phyloP scores from a whole-genome alignment of 1,139 yeast species.

The Kodamaea fungicola region DNA sequence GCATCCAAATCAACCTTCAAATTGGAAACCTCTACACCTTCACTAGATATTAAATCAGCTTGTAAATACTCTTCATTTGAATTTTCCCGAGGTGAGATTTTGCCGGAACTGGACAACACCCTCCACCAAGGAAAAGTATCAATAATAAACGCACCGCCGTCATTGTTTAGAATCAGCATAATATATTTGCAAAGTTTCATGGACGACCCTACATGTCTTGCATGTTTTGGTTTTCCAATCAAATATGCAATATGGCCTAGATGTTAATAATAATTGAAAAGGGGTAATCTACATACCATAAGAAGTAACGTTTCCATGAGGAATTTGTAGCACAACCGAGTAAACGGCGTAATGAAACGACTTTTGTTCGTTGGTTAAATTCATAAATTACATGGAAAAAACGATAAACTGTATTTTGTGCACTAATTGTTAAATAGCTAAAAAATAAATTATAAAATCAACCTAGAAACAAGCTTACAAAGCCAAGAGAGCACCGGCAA shows the following conservation, averaged over 20 bases:
- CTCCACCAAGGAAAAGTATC: slow-evolving; percentile 77
- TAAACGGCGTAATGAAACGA: slow-evolving; percentile 64
- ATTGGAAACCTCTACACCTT: slow-evolving; percentile 45
- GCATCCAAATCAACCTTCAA: slow-evolving; percentile 41
- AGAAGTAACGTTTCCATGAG: slow-evolving; percentile 63
- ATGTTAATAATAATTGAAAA: slow-evolving; percentile 9
- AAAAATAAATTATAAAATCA: slow-evolving; percentile 1
- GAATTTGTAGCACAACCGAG: slow-evolving; percentile 50
- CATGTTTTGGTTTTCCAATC: slow-evolving; percentile 58
- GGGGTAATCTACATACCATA: slow-evolving; percentile 42
- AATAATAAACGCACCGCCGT: slow-evolving; percentile 13
- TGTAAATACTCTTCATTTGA: slow-evolving; percentile 46
- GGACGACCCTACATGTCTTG: slow-evolving; percentile 73
- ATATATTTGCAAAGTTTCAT: slow-evolving; percentile 43
- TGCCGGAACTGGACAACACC: slow-evolving; percentile 60
- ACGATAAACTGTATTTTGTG: too few relatives aligned
- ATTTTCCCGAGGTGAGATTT: slow-evolving; percentile 52
- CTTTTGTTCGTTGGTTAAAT: slow-evolving; percentile 44
- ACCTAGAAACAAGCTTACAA: slow-evolving; percentile 14
- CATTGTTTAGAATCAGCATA: slow-evolving; percentile 20
- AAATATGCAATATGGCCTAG: slow-evolving; percentile 65
- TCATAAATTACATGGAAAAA: slow-evolving; percentile 1
- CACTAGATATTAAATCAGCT: slow-evolving; percentile 40
- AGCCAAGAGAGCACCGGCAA: slow-evolving; percentile 35
- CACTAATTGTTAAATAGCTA: background rate